phyloP scores from a whole-genome alignment of 495 filamentous ascomycete genomes.

The Elaphomyces granulatus region DNA sequence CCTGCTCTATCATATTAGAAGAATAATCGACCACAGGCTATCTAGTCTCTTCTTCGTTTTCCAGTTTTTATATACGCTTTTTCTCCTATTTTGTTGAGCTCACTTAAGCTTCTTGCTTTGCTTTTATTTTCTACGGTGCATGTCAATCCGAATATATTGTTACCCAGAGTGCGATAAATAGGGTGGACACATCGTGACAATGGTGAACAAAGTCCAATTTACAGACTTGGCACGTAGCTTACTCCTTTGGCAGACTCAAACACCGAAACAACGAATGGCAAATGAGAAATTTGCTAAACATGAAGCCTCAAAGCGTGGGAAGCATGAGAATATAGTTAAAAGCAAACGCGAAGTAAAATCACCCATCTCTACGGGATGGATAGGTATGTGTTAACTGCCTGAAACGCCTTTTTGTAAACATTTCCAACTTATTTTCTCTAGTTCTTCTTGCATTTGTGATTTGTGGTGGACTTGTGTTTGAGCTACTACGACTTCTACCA shows the following conservation, averaged over 20 bases:
- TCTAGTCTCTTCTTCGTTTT: too few relatives aligned
- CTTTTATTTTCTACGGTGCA: too few relatives aligned
- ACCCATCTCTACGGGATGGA: slow-evolving; percentile 65
- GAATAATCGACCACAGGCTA: too few relatives aligned
- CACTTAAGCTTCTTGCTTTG: too few relatives aligned
- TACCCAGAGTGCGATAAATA: too few relatives aligned
- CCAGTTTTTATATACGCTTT: too few relatives aligned
- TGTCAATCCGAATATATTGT: too few relatives aligned
- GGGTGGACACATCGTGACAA: too few relatives aligned
- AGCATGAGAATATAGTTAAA: slow-evolving; percentile 55
- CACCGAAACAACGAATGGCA: slow-evolving; percentile 76
- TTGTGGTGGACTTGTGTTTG: slow-evolving; percentile 72
- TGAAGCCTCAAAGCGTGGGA: slow-evolving; percentile 70
- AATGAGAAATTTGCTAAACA: slow-evolving; percentile 74
- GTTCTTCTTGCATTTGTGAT: slow-evolving; percentile 68
- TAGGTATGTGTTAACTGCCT: slow-evolving; percentile 45
- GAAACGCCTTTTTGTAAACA: neutral
- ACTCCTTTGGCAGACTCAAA: slow-evolving; percentile 57
- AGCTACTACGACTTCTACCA: slow-evolving; percentile 63
- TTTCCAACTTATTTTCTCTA: slow-evolving; percentile 19
- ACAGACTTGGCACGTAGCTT: too few relatives aligned
- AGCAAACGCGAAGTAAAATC: slow-evolving; percentile 55
- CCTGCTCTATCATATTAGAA: too few relatives aligned
- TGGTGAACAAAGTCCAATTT: too few relatives aligned
- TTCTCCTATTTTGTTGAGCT: too few relatives aligned